Evolutionary conservation across 371 early-diverging fungal species (phyloP).

Genomic region (Quaeritorhiza haematococci): DNA sequence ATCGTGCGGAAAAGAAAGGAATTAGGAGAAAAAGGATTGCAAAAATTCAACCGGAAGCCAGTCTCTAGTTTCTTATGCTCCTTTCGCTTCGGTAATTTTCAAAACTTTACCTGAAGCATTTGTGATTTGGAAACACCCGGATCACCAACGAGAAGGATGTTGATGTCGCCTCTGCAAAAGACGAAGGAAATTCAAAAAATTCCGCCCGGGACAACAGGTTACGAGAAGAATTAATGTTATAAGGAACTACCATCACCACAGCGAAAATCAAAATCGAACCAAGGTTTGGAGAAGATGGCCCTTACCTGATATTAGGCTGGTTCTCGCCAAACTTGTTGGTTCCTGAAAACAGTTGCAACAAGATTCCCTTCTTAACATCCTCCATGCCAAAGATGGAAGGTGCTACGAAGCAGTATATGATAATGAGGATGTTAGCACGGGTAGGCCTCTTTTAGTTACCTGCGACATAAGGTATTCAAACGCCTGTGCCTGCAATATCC

Average conservation of each 20-base stretch:
- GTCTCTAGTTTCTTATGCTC: background rate
- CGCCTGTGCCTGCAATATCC: background rate
- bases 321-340: constrained; percentile 60
- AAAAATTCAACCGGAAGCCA: background rate
- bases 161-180: constrained; percentile 87
- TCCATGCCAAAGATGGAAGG: constrained; percentile 97
- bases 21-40: background rate
- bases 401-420: too few relatives aligned
- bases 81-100: background rate
- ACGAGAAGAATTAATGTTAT: too few relatives aligned
- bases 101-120: constrained; percentile 77
- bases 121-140: constrained; percentile 99
- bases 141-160: constrained; percentile 97
- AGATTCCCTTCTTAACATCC: constrained; percentile 96
- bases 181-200: background rate
- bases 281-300: too few relatives aligned
- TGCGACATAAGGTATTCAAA: background rate
- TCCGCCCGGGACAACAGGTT: too few relatives aligned
- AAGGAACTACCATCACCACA: too few relatives aligned
- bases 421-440: constrained; percentile 1
- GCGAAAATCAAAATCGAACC: too few relatives aligned
- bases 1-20: background rate
- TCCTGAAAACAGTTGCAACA: constrained; percentile 94
- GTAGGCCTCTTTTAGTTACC: background rate
- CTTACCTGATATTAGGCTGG: constrained; percentile 56